These are phyloP conservation scores for Penicillium diatomitis DNA, from an alignment of 495 filamentous ascomycete genomes.

Conservation along the genomic window DNA sequence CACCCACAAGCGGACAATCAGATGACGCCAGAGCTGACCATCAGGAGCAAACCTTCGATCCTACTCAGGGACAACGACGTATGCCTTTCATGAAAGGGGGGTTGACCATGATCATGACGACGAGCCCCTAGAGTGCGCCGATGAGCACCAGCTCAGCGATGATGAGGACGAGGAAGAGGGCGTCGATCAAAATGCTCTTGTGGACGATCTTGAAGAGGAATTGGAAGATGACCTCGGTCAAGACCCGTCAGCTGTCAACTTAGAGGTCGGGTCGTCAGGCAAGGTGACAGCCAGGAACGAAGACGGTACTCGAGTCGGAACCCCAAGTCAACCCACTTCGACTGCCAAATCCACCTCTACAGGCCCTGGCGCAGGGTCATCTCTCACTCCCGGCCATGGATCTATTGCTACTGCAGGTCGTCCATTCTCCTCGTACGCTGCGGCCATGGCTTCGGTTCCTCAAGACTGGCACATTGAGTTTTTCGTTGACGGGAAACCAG, in stretches of 20 bases:
- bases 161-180: slow-evolving; percentile 61
- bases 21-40: slow-evolving; percentile 22
- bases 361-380: slow-evolving; percentile 22
- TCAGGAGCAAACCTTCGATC: slow-evolving; percentile 19
- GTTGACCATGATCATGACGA: slow-evolving; percentile 47
- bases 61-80: slow-evolving; percentile 43
- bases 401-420: slow-evolving; percentile 37
- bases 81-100: slow-evolving; percentile 43
- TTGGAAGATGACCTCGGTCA: slow-evolving; percentile 63
- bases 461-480: slow-evolving; percentile 99
- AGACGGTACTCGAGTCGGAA: slow-evolving; percentile 83
- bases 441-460: slow-evolving; percentile 60
- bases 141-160: slow-evolving; percentile 80
- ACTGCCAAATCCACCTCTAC: slow-evolving; percentile 40
- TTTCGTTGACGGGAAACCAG: slow-evolving; percentile 71
- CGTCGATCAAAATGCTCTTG: slow-evolving; percentile 70
- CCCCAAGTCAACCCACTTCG: slow-evolving; percentile 60
- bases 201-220: slow-evolving; percentile 85
- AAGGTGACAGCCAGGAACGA: slow-evolving; percentile 96
- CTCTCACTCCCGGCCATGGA: slow-evolving; percentile 24
- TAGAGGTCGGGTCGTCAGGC: slow-evolving; percentile 83
- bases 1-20: slow-evolving; percentile 14
- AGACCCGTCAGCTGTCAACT: slow-evolving; percentile 82
- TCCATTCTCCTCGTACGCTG: slow-evolving; percentile 64
- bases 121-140: slow-evolving; percentile 83